Percentiles rank a stretch among this genome's conserved stretches.
phyloP scores from a whole-genome alignment of 2,329 filamentous ascomycete species.

The Alternaria burnsii region DNA sequence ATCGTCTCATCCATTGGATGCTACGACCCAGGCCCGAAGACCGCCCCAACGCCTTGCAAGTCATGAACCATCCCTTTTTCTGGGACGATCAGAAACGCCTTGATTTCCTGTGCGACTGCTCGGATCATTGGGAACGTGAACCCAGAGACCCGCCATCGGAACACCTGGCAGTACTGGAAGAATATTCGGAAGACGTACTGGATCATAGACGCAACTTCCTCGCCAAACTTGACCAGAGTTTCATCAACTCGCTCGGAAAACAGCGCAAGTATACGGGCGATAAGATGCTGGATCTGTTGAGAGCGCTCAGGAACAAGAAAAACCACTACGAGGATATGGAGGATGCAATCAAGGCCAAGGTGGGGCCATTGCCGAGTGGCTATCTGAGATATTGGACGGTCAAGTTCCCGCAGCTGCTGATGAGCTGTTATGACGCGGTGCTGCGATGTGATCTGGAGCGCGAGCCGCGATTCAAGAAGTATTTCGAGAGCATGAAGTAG shows the following conservation, averaged over 20 bases:
- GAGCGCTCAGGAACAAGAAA: slow-evolving; percentile 92
- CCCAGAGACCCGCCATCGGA: slow-evolving; percentile 80
- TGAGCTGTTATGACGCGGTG: slow-evolving; percentile 72
- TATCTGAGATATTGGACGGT: slow-evolving; percentile 86
- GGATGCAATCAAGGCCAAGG: slow-evolving; percentile 74
- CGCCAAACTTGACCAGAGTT: slow-evolving; percentile 75
- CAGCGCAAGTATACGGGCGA: slow-evolving; percentile 93
- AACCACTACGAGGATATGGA: slow-evolving; percentile 99
- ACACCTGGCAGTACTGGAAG: slow-evolving; percentile 68
- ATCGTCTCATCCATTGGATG: slow-evolving; percentile 88
- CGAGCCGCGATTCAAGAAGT: slow-evolving; percentile 18
- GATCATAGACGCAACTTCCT: slow-evolving; percentile 78
- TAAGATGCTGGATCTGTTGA: slow-evolving; percentile 82
- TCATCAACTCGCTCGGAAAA: slow-evolving; percentile 89
- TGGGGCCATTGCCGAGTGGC: slow-evolving; percentile 78
- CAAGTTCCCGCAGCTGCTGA: slow-evolving; percentile 78
- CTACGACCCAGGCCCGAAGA: slow-evolving; percentile 69
- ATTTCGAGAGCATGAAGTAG: slow-evolving; percentile 16
- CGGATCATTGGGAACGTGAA: slow-evolving; percentile 95
- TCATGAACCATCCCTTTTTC: slow-evolving; percentile 96
- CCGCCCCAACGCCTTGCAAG: slow-evolving; percentile 76
- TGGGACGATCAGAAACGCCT: slow-evolving; percentile 91
- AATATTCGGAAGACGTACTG: slow-evolving; percentile 56
- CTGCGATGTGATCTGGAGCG: slow-evolving; percentile 15
- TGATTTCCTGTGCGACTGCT: slow-evolving; percentile 93